Conservation (phyloP, 2,329 filamentous ascomycete genomes). For the Aspergillus pseudoterreus region DNA sequence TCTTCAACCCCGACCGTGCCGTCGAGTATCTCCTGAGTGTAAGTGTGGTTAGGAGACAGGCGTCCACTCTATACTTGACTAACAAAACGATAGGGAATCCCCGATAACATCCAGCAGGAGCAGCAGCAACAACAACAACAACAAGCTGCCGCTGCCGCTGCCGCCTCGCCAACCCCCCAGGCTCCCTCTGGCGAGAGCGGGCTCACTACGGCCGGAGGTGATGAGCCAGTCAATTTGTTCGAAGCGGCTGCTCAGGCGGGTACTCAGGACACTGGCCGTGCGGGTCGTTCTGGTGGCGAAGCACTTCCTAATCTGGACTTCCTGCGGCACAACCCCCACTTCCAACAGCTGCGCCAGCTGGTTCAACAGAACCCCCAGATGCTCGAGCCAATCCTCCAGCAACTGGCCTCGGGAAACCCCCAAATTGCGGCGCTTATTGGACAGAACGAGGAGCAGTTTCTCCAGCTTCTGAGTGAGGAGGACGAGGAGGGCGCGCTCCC, state of each 20-base stretch:
- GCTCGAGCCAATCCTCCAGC: conserved; percentile 96
- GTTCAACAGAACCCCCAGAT: conserved; percentile 98
- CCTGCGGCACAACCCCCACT: conserved; percentile 90
- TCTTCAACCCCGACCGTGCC: conserved; percentile 93
- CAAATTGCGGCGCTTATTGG: conserved; percentile 90
- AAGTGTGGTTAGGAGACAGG: conserved; percentile 33
- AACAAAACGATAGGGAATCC: conserved; percentile 67
- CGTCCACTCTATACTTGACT: neutral
- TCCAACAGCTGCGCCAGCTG: conserved; percentile 94
- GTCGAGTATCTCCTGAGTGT: conserved; percentile 93
- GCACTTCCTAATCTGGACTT: conserved; percentile 83
- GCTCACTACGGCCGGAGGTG: conserved; percentile 40
- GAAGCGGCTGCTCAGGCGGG: conserved; percentile 82
- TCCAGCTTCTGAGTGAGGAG: conserved; percentile 85
- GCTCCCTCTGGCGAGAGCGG: conserved; percentile 27
- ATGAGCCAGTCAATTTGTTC: conserved; percentile 79
- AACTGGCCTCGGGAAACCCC: conserved; percentile 91
- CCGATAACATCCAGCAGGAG: conserved; percentile 73
- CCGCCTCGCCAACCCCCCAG: conserved; percentile 37
- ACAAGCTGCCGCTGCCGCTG: conserved; percentile 44
- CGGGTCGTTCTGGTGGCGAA: conserved; percentile 49
- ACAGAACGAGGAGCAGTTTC: conserved; percentile 87
- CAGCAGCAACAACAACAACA: conserved; percentile 56
- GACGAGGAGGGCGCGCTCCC: conserved; percentile 75
- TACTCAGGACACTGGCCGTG: conserved; percentile 44